phyloP scores from a whole-genome alignment of 2,329 filamentous ascomycete genomes.

The Hymenoscyphus fructigenus region DNA sequence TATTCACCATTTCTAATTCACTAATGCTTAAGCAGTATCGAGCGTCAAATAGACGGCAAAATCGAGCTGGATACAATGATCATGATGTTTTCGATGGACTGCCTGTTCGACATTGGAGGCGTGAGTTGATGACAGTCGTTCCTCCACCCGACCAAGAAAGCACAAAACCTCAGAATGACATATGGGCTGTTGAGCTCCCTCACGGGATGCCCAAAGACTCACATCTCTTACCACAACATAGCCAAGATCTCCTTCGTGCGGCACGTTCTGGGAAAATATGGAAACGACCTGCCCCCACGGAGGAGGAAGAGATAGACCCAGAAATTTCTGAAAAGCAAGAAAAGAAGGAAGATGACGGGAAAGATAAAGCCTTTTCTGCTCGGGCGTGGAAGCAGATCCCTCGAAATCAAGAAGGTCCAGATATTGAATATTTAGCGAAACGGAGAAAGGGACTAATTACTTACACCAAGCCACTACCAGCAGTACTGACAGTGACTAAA shows the following conservation, averaged over 20 bases:
- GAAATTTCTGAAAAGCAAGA: constrained; percentile 51
- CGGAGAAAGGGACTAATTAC: constrained; percentile 61
- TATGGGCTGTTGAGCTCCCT: constrained; percentile 74
- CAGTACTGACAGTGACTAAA: constrained; percentile 63
- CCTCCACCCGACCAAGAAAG: constrained; percentile 65
- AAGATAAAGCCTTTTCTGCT: constrained; percentile 52
- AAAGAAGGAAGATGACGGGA: constrained; percentile 55
- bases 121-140: constrained; percentile 66
- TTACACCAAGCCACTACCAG: constrained; percentile 47
- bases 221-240: constrained; percentile 72
- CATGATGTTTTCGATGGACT: constrained; percentile 57
- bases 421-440: constrained; percentile 58
- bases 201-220: constrained; percentile 83
- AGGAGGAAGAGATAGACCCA: constrained; percentile 58
- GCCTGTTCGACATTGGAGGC: constrained; percentile 87
- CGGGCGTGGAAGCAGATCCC: constrained; percentile 63
- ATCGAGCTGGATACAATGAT: constrained; percentile 43
- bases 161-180: constrained; percentile 57
- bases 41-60: constrained; percentile 33
- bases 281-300: constrained; percentile 64
- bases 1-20: not conserved
- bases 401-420: constrained; percentile 54
- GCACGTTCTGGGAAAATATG: constrained; percentile 75
- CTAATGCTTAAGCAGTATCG: constrained; percentile 27
- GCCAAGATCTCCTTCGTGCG: constrained; percentile 77